phyloP scores from a whole-genome alignment of 2,329 filamentous ascomycete species.

The Pestalotiopsis sp. region DNA sequence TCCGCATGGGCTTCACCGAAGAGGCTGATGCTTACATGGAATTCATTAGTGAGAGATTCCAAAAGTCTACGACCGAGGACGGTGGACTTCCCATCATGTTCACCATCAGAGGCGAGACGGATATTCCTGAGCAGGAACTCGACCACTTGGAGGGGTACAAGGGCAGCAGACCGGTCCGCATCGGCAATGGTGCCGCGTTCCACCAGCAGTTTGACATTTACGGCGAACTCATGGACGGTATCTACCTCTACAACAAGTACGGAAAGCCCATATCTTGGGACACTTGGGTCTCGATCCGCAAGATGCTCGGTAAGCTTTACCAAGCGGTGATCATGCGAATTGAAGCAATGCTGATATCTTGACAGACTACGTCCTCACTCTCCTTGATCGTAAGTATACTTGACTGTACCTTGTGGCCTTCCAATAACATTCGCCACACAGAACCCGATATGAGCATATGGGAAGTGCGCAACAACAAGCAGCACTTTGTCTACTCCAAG shows the following conservation, averaged over 20 bases:
- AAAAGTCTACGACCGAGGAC: slow-evolving; percentile 59
- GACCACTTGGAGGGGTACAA: slow-evolving; percentile 74
- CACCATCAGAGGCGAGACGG: slow-evolving; percentile 73
- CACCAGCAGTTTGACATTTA: slow-evolving; percentile 82
- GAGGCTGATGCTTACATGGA: slow-evolving; percentile 80
- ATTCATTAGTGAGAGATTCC: slow-evolving; percentile 74
- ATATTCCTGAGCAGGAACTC: slow-evolving; percentile 72
- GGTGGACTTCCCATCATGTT: slow-evolving; percentile 80
- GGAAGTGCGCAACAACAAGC: slow-evolving; percentile 76
- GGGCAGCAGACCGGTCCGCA: slow-evolving; percentile 71
- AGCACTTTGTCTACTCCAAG: slow-evolving; percentile 81
- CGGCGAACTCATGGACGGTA: slow-evolving; percentile 69
- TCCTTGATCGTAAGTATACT: slow-evolving; percentile 54
- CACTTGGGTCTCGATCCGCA: slow-evolving; percentile 71
- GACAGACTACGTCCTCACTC: slow-evolving; percentile 68
- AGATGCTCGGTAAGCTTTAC: slow-evolving; percentile 55
- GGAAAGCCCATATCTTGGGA: slow-evolving; percentile 78
- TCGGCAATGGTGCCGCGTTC: slow-evolving; percentile 76
- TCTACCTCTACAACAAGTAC: slow-evolving; percentile 80
- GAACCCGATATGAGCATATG: slow-evolving; percentile 81
- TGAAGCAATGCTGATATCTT: slow-evolving; percentile 17
- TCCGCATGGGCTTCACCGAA: slow-evolving; percentile 74
- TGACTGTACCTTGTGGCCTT: not conserved
- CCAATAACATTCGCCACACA: slow-evolving; percentile 21
- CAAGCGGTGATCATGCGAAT: not conserved